Evolutionary conservation across 331 rosid genomes (phyloP).

Genomic region (Rosa hybrid): DNA sequence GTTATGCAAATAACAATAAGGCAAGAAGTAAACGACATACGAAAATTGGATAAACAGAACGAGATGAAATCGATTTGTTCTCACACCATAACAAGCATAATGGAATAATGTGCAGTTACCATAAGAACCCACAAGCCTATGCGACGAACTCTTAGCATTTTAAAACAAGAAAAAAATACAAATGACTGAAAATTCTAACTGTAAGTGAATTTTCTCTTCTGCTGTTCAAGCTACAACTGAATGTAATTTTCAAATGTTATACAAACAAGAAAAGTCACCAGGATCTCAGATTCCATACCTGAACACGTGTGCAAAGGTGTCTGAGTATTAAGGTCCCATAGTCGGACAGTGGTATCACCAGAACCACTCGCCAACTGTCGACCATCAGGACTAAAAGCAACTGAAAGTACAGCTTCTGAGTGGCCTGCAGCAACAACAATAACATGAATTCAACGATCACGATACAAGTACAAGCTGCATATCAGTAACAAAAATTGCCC

Average conservation of each 20-base stretch:
- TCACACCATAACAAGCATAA: conserved; percentile 5
- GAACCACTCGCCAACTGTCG: conserved; percentile 93
- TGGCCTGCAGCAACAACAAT: conserved; percentile 62
- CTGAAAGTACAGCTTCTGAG: conserved; percentile 76
- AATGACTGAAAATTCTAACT: neutral
- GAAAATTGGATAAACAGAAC: neutral
- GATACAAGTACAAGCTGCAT: neutral
- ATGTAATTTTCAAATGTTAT: conserved; percentile 1
- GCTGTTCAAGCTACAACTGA: neutral
- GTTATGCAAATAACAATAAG: conserved; percentile 17
- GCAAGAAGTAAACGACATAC: neutral
- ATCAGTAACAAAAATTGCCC: neutral
- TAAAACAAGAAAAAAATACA: neutral
- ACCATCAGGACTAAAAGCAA: conserved; percentile 97
- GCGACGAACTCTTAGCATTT: neutral
- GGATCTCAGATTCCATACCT: conserved; percentile 54
- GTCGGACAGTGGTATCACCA: conserved; percentile 86
- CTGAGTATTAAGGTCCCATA: conserved; percentile 93
- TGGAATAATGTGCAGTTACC: neutral
- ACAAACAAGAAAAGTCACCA: conserved; percentile 20
- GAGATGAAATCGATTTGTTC: neutral
- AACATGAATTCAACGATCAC: neutral
- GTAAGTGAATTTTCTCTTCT: neutral
- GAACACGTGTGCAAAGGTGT: conserved; percentile 82
- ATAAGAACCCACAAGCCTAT: neutral